These are phyloP conservation scores for Ogataea paradorogensis DNA, from an alignment of 805 yeast genomes.

Conservation along the genomic window DNA sequence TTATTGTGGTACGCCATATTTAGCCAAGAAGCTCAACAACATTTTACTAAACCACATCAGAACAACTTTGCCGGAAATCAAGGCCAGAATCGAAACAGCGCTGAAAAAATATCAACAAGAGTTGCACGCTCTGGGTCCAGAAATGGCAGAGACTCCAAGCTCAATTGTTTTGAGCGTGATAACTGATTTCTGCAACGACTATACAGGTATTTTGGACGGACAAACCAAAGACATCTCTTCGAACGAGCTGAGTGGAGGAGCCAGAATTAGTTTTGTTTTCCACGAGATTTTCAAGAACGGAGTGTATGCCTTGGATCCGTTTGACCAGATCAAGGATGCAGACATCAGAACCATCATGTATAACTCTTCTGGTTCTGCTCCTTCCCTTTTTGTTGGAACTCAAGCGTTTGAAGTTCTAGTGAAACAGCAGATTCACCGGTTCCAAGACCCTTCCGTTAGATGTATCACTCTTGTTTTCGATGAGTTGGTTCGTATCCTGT, in stretches of 20 bases:
- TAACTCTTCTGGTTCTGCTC: conserved; percentile 94
- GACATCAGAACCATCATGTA: conserved; percentile 97
- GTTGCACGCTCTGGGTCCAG: conserved; percentile 77
- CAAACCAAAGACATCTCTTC: conserved; percentile 86
- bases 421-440: conserved; percentile 87
- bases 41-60: conserved; percentile 88
- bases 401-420: conserved; percentile 96
- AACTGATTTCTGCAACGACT: conserved; percentile 89
- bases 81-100: conserved; percentile 81
- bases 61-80: conserved; percentile 87
- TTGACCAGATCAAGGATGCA: conserved; percentile 91
- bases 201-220: conserved; percentile 87
- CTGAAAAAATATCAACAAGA: conserved; percentile 82
- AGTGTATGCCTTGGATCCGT: conserved; percentile 87
- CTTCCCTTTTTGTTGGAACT: conserved; percentile 94
- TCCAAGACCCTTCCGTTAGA: conserved; percentile 89
- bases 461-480: conserved; percentile 90
- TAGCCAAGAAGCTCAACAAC: conserved; percentile 87
- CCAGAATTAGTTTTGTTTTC: conserved; percentile 94
- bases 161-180: conserved; percentile 87
- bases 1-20: conserved; percentile 97
- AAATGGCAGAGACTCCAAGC: conserved; percentile 82
- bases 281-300: conserved; percentile 96
- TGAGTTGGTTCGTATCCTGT: conserved; percentile 86
- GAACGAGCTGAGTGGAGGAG: conserved; percentile 94